Percentiles rank a stretch among this genome's conserved stretches.
Conservation (phyloP, 2,329 filamentous ascomycete species). For the Exophiala viscosa region DNA sequence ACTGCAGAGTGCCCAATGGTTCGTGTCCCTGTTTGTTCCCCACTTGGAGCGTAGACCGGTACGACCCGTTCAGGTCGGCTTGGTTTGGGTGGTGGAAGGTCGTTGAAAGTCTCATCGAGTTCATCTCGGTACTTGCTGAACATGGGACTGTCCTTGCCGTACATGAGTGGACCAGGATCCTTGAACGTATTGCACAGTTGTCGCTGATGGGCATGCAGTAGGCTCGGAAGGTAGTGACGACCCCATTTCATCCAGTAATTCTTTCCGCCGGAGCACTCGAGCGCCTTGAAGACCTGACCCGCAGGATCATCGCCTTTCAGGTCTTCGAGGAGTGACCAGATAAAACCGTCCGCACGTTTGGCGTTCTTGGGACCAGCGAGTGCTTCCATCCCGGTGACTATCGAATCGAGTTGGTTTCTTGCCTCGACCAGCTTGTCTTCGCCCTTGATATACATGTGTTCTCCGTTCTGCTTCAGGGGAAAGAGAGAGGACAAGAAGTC, state of each 20-base stretch:
- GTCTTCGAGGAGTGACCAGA: conserved; percentile 46
- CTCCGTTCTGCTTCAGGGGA: conserved; percentile 35
- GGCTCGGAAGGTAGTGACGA: conserved; percentile 55
- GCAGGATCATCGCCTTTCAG: conserved; percentile 42
- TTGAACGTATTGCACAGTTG: conserved; percentile 63
- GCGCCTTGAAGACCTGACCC: conserved; percentile 22
- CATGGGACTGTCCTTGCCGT: conserved; percentile 50
- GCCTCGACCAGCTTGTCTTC: conserved; percentile 2
- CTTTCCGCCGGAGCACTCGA: conserved; percentile 2
- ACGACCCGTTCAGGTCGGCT: conserved; percentile 18
- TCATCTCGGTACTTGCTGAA: conserved; percentile 50
- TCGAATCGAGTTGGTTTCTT: background rate
- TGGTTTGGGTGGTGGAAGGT: conserved; percentile 30
- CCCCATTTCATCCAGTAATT: conserved; percentile 53
- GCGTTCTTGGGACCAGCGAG: background rate
- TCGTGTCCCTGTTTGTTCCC: conserved; percentile 1
- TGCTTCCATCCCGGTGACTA: conserved; percentile 9
- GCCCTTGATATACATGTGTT: conserved; percentile 34
- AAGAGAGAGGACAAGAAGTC: conserved; percentile 48
- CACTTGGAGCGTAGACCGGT: background rate
- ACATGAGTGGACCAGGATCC: conserved; percentile 56
- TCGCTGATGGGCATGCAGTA: conserved; percentile 54
- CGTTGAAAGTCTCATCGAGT: conserved; percentile 46
- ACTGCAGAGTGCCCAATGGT: conserved; percentile 17
- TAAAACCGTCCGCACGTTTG: background rate